Base-by-base conservation (phyloP, 768 basidiomycete species). In the Terana coerulea region DNA sequence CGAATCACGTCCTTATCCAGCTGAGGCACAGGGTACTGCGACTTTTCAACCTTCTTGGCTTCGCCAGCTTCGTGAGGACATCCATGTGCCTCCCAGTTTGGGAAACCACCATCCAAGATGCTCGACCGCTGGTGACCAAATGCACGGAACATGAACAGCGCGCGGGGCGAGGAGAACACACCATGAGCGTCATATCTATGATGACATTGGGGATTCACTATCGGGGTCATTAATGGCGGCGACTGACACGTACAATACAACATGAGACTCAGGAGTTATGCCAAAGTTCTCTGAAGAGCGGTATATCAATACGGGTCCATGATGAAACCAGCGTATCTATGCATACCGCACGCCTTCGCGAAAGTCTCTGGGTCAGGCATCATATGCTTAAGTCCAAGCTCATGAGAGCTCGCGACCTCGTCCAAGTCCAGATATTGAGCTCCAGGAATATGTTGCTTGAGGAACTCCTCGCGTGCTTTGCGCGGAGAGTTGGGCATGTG, bases 21-120 rank as follows among this genome's bases (percentile, higher is more conserved):
- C 47, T 67, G 54, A 40, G 86, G 87, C 22, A 65, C 64, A 33
- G 80, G 73, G 61, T 91, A 90, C 2, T 51, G 59, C 31, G 68
- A 60, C 56, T 56, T 57, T 30, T 43, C 41, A 11, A 60, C 59
- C 15, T 66, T 60, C 43, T 53, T 52, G 17, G 62, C 52, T 25
- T 63, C 49, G 5, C 70, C 69, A 21, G 63, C 61, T 43, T 81
- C 84, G 9, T 80, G 61, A n/a, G 76, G 71, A 14, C 78, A 70
- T 17, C 84, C 83, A 62, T 88, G 83, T 26, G 75, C 76, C 52
- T 81, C 73, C 90, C 91, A 95, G 34, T 79, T 72, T 28, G 90
- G 91, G 11, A 98, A 77, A 17, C 95, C 95, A n/a, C 97, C 97
- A 66, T 98, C 83, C 14, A 99, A 76, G 10, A 98, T 78, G 54